A percentile compares a stretch with the other conserved stretches of the same genome.
Evolutionary conservation across 495 filamentous ascomycete species (phyloP).

Genomic region (Aspergillus coremiiformis): DNA sequence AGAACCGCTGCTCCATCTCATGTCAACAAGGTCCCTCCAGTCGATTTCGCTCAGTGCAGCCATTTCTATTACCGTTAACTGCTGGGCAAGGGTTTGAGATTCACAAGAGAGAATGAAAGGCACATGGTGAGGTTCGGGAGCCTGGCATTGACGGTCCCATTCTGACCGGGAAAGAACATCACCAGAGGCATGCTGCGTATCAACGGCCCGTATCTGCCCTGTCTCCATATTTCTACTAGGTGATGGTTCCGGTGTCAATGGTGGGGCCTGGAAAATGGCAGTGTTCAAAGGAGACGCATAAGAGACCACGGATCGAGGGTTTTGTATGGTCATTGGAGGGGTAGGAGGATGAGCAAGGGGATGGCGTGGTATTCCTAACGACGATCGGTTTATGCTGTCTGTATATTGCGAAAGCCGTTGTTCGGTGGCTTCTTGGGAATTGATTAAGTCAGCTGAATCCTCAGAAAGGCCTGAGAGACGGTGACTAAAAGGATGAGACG

Average conservation of each 20-base stretch:
- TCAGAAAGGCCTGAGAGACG: slow-evolving; percentile 69
- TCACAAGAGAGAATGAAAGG: slow-evolving; percentile 91
- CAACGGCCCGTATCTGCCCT: slow-evolving; percentile 12
- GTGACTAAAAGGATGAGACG: slow-evolving; percentile 8
- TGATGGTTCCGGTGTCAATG: slow-evolving; percentile 46
- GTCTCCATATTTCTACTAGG: slow-evolving; percentile 24
- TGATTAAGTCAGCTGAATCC: slow-evolving; percentile 60
- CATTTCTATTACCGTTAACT: slow-evolving; percentile 93
- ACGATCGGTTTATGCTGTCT: slow-evolving; percentile 35
- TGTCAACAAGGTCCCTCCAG: slow-evolving; percentile 94
- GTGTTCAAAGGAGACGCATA: slow-evolving; percentile 33
- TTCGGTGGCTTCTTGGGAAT: slow-evolving; percentile 37
- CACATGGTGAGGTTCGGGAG: slow-evolving; percentile 49
- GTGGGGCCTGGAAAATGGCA: slow-evolving; percentile 35
- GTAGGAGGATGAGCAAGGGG: slow-evolving; percentile 68
- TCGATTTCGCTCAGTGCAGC: slow-evolving; percentile 93
- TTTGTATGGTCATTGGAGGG: slow-evolving; percentile 66
- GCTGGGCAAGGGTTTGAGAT: slow-evolving; percentile 82
- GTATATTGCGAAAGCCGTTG: slow-evolving; percentile 27
- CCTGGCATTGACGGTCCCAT: slow-evolving; percentile 13
- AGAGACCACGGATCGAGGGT: slow-evolving; percentile 44
- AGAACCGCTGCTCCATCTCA: slow-evolving; percentile 78
- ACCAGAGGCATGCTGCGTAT: slow-evolving; percentile 31
- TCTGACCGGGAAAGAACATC: slow-evolving; percentile 36
- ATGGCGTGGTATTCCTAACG: slow-evolving; percentile 51